Conservation (phyloP, 2,329 filamentous ascomycete genomes). For the Escovopsis sp. region DNA sequence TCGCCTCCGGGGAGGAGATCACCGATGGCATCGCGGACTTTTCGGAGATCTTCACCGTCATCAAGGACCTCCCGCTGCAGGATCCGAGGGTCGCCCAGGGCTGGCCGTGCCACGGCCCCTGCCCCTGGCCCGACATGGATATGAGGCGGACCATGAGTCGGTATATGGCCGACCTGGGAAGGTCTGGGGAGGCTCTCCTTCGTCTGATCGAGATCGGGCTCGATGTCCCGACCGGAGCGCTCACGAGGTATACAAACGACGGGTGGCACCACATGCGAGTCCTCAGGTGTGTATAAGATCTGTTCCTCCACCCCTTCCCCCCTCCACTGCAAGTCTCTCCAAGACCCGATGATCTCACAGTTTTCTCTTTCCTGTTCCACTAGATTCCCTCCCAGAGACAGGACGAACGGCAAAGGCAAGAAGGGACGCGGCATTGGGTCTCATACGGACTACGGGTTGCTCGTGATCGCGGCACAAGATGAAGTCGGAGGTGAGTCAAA, state of each 20-base stretch:
- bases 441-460: constrained; percentile 35
- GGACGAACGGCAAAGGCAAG: constrained; percentile 32
- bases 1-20: constrained; percentile 33
- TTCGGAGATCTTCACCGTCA: constrained; percentile 36
- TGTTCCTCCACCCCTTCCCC: too few species aligned
- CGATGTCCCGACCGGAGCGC: constrained; percentile 21
- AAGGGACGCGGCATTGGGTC: constrained; percentile 34
- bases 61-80: constrained; percentile 25
- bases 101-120: constrained; percentile 35
- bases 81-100: constrained; percentile 23
- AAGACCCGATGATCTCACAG: too few species aligned
- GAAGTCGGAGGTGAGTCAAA: constrained; percentile 27
- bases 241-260: constrained; percentile 27
- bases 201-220: constrained; percentile 30
- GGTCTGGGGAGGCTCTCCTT: constrained; percentile 28
- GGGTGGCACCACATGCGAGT: constrained; percentile 37
- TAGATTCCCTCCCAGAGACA: constrained; percentile 18
- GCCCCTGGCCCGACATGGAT: constrained; percentile 28
- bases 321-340: too few species aligned
- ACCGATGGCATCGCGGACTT: constrained; percentile 34
- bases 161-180: constrained; percentile 26
- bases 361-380: too few species aligned
- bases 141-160: constrained; percentile 24
- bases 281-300: constrained; percentile 18
- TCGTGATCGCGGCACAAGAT: constrained; percentile 34